These are phyloP conservation scores for Trifolium pratense DNA, from an alignment of 306 rosid genomes.

Conservation along the genomic window DNA sequence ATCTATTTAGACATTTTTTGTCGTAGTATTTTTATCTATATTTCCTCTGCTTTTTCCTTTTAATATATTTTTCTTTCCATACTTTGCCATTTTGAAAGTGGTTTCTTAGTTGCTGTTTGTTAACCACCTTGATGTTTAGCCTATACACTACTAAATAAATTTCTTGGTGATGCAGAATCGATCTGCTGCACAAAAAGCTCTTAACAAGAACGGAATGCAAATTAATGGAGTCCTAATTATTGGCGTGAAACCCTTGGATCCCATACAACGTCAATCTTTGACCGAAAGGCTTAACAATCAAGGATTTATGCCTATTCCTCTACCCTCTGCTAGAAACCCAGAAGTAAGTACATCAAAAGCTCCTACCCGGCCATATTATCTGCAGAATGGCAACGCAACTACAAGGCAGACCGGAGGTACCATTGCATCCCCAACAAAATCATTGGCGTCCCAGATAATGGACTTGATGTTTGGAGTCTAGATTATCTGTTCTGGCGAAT, in stretches of 20 bases:
- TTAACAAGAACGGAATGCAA: slow-evolving; percentile 87
- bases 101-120: neutral
- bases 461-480: slow-evolving; percentile 97
- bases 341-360: slow-evolving; percentile 59
- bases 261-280: slow-evolving; percentile 84
- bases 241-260: slow-evolving; percentile 95
- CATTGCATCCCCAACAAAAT: slow-evolving; percentile 94
- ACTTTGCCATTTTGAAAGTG: neutral
- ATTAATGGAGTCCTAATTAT: slow-evolving; percentile 85
- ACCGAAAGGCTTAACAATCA: slow-evolving; percentile 68
- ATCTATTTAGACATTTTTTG: neutral
- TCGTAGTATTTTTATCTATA: neutral
- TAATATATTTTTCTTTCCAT: neutral
- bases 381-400: slow-evolving; percentile 68
- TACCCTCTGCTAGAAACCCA: slow-evolving; percentile 55
- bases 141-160: slow-evolving; percentile 1
- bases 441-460: slow-evolving; percentile 80
- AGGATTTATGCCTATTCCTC: slow-evolving; percentile 81
- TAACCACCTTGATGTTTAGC: slow-evolving; percentile 22
- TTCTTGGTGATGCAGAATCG: slow-evolving; percentile 69
- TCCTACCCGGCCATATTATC: slow-evolving; percentile 64
- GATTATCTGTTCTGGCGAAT: slow-evolving; percentile 42
- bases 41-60: neutral
- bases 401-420: slow-evolving; percentile 75
- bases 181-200: slow-evolving; percentile 90